Percentiles rank a stretch among this genome's conserved stretches.
These are phyloP conservation scores for Pontederia paniculata DNA, from an alignment of 176 grass and related monocot species.

Conservation along the genomic window DNA sequence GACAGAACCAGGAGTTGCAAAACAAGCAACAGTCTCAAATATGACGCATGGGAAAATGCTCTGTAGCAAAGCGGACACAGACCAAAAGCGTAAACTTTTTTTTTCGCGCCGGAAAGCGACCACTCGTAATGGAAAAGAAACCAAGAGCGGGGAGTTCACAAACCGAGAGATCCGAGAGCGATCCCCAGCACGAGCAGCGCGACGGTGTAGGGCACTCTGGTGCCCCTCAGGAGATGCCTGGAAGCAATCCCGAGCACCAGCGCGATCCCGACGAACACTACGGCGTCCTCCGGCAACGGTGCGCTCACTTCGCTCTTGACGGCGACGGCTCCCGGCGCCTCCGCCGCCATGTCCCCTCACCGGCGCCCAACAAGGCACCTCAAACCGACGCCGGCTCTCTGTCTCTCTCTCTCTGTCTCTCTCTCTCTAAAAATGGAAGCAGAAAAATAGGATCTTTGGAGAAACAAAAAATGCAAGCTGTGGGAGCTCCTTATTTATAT, in stretches of 20 bases:
- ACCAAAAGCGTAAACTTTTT: too few species aligned
- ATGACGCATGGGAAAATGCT: not conserved
- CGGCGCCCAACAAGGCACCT: too few species aligned
- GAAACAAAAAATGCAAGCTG: too few species aligned
- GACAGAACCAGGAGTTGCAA: not conserved
- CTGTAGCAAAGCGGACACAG: not conserved
- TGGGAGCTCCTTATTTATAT: too few species aligned
- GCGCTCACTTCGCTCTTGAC: not conserved
- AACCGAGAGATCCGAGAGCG: constrained; percentile 64
- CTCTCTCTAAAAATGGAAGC: too few species aligned
- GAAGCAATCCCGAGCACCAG: constrained; percentile 88
- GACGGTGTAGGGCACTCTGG: constrained; percentile 88
- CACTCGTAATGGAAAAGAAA: too few species aligned
- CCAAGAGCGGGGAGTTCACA: too few species aligned
- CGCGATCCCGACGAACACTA: constrained; percentile 78
- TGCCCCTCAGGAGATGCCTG: constrained; percentile 76
- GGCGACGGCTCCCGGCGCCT: not conserved
- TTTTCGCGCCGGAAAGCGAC: too few species aligned
- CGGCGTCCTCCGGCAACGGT: constrained; percentile 50
- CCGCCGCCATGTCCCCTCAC: not conserved
- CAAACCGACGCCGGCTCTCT: too few species aligned
- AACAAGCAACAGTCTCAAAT: not conserved
- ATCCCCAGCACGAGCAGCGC: constrained; percentile 79
- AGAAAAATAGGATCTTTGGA: too few species aligned
- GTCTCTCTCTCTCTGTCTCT: too few species aligned